These are phyloP conservation scores for Wickerhamiella dianesei DNA, from an alignment of 805 yeast species.

Conservation along the genomic window DNA sequence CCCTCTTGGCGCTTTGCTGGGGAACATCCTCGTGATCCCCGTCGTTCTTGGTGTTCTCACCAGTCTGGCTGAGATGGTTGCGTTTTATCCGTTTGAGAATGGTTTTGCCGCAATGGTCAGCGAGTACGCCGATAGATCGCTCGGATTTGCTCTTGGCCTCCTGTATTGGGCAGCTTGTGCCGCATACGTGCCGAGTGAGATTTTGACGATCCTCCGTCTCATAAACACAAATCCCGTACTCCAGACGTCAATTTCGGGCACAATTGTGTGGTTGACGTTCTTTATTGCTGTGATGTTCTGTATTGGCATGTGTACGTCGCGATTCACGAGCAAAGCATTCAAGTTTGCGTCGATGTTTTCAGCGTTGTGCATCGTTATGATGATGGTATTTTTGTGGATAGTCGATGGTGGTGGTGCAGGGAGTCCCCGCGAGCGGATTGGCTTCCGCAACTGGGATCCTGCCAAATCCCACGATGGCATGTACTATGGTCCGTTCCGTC, in stretches of 20 bases:
- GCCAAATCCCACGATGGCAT: neutral
- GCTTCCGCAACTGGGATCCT: conserved; percentile 51
- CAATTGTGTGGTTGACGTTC: conserved; percentile 13
- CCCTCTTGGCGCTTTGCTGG: conserved; percentile 12
- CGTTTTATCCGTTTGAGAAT: conserved; percentile 42
- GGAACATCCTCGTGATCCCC: conserved; percentile 6
- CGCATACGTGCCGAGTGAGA: conserved; percentile 49
- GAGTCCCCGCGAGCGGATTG: conserved; percentile 35
- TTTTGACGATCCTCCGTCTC: conserved; percentile 63
- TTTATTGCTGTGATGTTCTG: conserved; percentile 5
- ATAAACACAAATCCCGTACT: conserved; percentile 47
- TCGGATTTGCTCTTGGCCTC: conserved; percentile 43
- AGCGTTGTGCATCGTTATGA: conserved; percentile 2
- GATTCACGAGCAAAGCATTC: conserved; percentile 6
- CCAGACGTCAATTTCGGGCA: conserved; percentile 26
- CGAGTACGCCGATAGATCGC: conserved; percentile 44
- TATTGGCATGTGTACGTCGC: conserved; percentile 3
- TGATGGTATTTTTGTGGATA: conserved; percentile 48
- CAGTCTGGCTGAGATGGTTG: conserved; percentile 37
- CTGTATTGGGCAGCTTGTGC: conserved; percentile 35
- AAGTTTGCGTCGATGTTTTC: conserved; percentile 4
- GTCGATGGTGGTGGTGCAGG: conserved; percentile 46
- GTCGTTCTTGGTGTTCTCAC: conserved; percentile 5
- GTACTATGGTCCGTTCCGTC: conserved; percentile 3
- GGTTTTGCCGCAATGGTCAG: conserved; percentile 48